These are phyloP conservation scores for Neofusicoccum sp. DNA, from an alignment of 2,329 filamentous ascomycete species.

Conservation along the genomic window DNA sequence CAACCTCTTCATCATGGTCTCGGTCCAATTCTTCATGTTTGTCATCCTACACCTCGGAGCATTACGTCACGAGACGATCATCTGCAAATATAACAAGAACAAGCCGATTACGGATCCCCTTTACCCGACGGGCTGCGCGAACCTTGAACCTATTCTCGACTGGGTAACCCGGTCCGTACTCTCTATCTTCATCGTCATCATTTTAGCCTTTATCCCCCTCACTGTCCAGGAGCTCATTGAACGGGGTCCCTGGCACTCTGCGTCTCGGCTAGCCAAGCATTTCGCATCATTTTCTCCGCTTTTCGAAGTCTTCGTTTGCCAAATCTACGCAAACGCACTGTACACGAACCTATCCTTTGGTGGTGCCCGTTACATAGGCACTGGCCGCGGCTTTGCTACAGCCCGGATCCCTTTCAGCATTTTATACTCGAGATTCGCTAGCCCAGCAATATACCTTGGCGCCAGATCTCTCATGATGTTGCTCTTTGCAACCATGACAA, in stretches of 20 bases:
- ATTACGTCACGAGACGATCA: conserved; percentile 80
- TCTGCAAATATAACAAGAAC: conserved; percentile 80
- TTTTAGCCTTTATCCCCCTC: conserved; percentile 92
- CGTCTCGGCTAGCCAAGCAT: conserved; percentile 89
- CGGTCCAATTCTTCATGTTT: conserved; percentile 98
- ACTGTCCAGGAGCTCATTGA: conserved; percentile 94
- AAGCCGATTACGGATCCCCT: conserved; percentile 86
- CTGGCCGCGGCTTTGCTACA: conserved; percentile 96
- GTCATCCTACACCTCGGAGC: conserved; percentile 85
- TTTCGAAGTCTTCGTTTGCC: conserved; percentile 98
- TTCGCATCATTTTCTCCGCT: conserved; percentile 90
- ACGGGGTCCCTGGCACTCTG: conserved; percentile 86
- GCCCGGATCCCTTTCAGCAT: conserved; percentile 97
- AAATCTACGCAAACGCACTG: conserved; percentile 96
- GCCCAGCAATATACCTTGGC: conserved; percentile 93
- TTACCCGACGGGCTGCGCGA: conserved; percentile 82
- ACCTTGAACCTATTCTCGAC: conserved; percentile 82
- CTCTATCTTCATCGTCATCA: conserved; percentile 98
- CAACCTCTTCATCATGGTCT: conserved; percentile 99
- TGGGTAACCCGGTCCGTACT: conserved; percentile 93
- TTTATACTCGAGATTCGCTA: conserved; percentile 93
- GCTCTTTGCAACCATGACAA: conserved; percentile 85
- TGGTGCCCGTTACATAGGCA: conserved; percentile 96
- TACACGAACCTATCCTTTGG: conserved; percentile 94
- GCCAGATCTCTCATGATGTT: conserved; percentile 89